These are phyloP conservation scores for Alternaria arbusti DNA, from an alignment of 2,329 filamentous ascomycete species.

Conservation along the genomic window DNA sequence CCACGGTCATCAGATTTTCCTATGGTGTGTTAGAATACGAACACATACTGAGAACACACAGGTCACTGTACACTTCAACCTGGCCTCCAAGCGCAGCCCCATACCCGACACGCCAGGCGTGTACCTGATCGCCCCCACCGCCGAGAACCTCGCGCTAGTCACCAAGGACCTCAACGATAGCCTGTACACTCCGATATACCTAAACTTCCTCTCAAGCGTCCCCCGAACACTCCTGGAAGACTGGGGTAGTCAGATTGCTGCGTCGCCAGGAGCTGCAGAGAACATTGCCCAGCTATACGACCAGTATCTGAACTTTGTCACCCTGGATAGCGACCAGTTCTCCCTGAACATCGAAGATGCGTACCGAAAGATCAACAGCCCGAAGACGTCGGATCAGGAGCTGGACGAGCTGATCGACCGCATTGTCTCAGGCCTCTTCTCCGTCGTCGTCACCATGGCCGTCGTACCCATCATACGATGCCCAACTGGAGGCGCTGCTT, in stretches of 20 bases:
- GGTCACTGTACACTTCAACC: slow-evolving; percentile 60
- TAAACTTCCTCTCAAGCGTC: slow-evolving; percentile 96
- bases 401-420: slow-evolving; percentile 86
- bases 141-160: slow-evolving; percentile 80
- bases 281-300: slow-evolving; percentile 92
- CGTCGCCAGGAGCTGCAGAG: slow-evolving; percentile 82
- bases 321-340: neutral
- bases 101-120: slow-evolving; percentile 83
- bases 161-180: slow-evolving; percentile 84
- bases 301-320: slow-evolving; percentile 56
- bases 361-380: slow-evolving; percentile 97
- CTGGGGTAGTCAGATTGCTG: slow-evolving; percentile 82
- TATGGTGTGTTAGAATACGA: neutral
- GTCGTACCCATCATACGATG: slow-evolving; percentile 95
- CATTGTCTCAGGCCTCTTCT: slow-evolving; percentile 96
- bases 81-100: slow-evolving; percentile 79
- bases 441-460: slow-evolving; percentile 98
- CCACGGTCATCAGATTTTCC: neutral
- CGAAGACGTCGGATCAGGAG: slow-evolving; percentile 86
- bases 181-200: slow-evolving; percentile 85
- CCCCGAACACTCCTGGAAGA: slow-evolving; percentile 90
- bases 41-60: slow-evolving; percentile 67
- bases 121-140: slow-evolving; percentile 91
- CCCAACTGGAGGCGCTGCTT: slow-evolving; percentile 89
- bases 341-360: slow-evolving; percentile 70